These are phyloP conservation scores for Euptelea pleiosperma DNA, from an alignment of 164 flowering plant genomes.

Conservation along the genomic window DNA sequence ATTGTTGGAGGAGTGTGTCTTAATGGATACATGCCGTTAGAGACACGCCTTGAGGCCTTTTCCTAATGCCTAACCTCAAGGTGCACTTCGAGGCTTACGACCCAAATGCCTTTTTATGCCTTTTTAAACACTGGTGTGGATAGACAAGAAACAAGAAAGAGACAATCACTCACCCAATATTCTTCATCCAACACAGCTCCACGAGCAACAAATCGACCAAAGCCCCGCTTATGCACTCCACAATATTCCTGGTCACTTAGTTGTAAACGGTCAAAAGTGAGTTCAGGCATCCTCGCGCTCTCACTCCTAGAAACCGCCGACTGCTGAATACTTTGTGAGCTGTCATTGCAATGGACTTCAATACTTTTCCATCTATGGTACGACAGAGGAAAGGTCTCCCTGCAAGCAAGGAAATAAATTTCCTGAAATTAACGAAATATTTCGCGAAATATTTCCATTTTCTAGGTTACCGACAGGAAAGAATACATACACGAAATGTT, in stretches of 20 bases:
- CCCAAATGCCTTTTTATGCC: background rate
- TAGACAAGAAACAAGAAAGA: background rate
- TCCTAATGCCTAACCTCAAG: too few species aligned
- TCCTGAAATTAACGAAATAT: too few species aligned
- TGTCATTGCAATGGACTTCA: constrained; percentile 41
- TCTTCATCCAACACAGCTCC: constrained; percentile 68
- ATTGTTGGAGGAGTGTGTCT: background rate
- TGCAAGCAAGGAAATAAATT: too few species aligned
- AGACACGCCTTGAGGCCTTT: background rate
- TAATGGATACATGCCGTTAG: background rate
- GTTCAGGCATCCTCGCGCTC: constrained; percentile 39
- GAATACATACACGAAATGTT: too few species aligned
- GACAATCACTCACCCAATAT: constrained; percentile 48
- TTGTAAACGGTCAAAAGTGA: constrained; percentile 49
- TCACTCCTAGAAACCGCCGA: constrained; percentile 32
- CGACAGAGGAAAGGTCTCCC: constrained; percentile 38
- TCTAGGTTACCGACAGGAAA: too few species aligned
- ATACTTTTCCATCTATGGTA: constrained; percentile 32
- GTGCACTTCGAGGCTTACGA: background rate
- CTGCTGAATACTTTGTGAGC: constrained; percentile 29
- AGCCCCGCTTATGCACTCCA: constrained; percentile 32
- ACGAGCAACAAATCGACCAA: constrained; percentile 56
- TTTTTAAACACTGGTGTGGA: background rate
- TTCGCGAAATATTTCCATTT: too few species aligned
- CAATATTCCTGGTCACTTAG: constrained; percentile 42